These are phyloP conservation scores for Lasiosphaeria ovina DNA, from an alignment of 495 filamentous ascomycete genomes.

Conservation along the genomic window DNA sequence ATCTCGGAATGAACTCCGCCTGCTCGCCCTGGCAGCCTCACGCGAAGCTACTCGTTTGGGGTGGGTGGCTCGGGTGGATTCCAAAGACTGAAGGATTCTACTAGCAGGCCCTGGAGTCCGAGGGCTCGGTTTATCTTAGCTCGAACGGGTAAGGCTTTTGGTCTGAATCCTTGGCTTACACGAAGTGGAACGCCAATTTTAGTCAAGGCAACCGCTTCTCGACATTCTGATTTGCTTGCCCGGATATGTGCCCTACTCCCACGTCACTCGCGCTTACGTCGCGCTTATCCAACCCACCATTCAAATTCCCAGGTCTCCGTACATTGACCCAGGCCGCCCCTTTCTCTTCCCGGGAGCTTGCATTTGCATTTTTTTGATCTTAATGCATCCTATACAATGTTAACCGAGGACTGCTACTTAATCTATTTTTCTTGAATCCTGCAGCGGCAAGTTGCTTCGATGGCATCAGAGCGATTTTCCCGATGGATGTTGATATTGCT, in stretches of 20 bases:
- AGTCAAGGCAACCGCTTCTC: neutral
- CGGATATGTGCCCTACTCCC: neutral
- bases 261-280: neutral
- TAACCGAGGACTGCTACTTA: neutral
- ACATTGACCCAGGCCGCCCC: neutral
- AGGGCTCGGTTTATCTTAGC: neutral
- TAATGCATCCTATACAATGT: neutral
- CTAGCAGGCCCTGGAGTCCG: neutral
- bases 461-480: neutral
- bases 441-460: neutral
- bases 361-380: neutral
- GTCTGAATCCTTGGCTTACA: neutral
- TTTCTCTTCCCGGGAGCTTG: neutral
- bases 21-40: neutral
- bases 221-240: neutral
- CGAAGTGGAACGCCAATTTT: neutral
- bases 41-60: neutral
- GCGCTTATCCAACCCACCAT: neutral
- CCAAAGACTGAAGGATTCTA: neutral
- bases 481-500: neutral
- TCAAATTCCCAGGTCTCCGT: neutral
- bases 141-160: neutral
- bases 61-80: too few species aligned
- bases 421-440: constrained; percentile 1
- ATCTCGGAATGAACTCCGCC: neutral